phyloP scores from a whole-genome alignment of 2,329 filamentous ascomycete species.

The Gaeumannomyces tritici region DNA sequence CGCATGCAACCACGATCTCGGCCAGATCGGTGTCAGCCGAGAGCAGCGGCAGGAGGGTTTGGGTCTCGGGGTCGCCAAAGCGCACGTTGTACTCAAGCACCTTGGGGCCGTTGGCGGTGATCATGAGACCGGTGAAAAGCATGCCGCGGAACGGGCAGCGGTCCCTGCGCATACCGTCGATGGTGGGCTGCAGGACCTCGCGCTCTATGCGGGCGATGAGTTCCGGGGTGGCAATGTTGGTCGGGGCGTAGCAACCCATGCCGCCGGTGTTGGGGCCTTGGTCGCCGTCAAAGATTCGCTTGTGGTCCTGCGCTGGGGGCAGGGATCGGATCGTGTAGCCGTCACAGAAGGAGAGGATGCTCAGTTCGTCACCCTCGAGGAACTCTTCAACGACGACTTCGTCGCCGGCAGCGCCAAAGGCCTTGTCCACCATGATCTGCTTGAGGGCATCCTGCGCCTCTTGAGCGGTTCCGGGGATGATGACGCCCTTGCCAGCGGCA shows the following conservation, averaged over 20 bases:
- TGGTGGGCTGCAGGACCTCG: conserved; percentile 79
- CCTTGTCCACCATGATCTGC: conserved; percentile 81
- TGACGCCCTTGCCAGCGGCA: conserved; percentile 91
- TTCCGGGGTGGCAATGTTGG: conserved; percentile 64
- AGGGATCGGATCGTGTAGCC: conserved; percentile 75
- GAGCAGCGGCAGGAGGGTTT: conserved; percentile 74
- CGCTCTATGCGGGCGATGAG: conserved; percentile 71
- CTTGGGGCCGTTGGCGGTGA: conserved; percentile 71
- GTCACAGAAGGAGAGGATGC: conserved; percentile 84
- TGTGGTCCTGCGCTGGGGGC: conserved; percentile 92
- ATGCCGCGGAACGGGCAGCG: conserved; percentile 64
- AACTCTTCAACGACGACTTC: conserved; percentile 91
- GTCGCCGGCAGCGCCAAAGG: conserved; percentile 78
- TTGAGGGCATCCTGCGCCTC: conserved; percentile 76
- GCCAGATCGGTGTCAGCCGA: conserved; percentile 73
- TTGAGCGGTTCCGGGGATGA: conserved; percentile 71
- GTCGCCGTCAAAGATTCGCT: conserved; percentile 86
- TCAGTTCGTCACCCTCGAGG: conserved; percentile 83
- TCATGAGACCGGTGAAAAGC: conserved; percentile 88
- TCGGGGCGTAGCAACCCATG: conserved; percentile 97
- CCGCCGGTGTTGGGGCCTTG: conserved; percentile 89
- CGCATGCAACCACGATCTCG: conserved; percentile 79
- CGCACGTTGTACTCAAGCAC: conserved; percentile 89
- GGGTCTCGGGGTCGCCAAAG: conserved; percentile 86
- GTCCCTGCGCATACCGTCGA: conserved; percentile 80